Evolutionary conservation across 148 eudicot species (phyloP).

Genomic region (Arbutus unedo): DNA sequence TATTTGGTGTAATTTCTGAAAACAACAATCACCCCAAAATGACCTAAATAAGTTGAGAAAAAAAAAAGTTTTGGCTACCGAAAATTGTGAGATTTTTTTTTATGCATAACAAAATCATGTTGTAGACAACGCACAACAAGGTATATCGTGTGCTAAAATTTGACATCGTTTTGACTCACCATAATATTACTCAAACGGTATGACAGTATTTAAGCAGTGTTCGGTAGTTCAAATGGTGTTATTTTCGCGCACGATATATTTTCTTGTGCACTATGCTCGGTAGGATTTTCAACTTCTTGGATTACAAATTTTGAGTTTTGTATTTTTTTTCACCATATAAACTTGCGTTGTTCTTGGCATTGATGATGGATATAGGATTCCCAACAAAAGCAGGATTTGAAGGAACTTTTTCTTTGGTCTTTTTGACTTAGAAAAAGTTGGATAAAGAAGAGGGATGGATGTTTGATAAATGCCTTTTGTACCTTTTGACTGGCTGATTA

Average conservation of each 20-base stretch:
- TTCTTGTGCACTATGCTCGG: too few species aligned
- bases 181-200: too few species aligned
- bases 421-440: constrained; percentile 22
- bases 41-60: neutral
- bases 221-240: too few species aligned
- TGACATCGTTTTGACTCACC: too few species aligned
- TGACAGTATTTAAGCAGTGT: too few species aligned
- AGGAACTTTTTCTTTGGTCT: constrained; percentile 2
- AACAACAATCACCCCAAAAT: neutral
- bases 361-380: constrained; percentile 20
- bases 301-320: neutral
- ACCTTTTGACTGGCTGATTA: constrained; percentile 10
- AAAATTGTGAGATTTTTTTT: neutral
- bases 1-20: too few species aligned
- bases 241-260: too few species aligned
- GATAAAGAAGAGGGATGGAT: neutral
- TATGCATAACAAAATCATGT: too few species aligned
- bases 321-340: neutral
- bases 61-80: neutral
- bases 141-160: too few species aligned
- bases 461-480: constrained; percentile 1
- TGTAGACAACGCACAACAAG: too few species aligned
- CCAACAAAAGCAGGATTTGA: neutral
- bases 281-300: too few species aligned
- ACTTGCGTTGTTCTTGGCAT: constrained; percentile 16